Base-by-base conservation (phyloP, 2,329 filamentous ascomycete species). In the Fusarium buharicum region DNA sequence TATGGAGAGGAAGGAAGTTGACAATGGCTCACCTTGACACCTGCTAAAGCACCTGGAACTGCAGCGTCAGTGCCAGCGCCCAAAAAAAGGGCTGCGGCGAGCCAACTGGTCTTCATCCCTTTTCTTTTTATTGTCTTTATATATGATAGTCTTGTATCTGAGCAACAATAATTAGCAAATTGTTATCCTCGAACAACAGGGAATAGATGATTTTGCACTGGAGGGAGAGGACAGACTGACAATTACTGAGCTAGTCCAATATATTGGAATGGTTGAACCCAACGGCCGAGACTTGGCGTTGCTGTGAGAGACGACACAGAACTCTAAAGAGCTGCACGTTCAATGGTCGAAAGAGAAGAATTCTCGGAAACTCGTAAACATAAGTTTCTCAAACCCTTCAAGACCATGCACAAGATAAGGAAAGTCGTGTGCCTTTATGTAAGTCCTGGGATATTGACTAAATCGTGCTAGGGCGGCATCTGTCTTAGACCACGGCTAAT, bases 91-190 rank as follows among this genome's bases (percentile, higher is more conserved):
- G 73, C 70, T 45, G 70, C 72, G 28, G 74, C 61, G 34, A 77
- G 45, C 33, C 70, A 68, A 34, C 68, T 54, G 40, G 71, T 66
- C 74, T 75, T 77, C 76, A 78, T 78, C 58, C 31, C 69, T 40
- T 47, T 6, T 34, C 20, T n/a, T 18, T 27, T 24, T 27, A 11
- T 14, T 16, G n/a, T 39, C 12, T 22, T 40, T n/a, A 11, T 49
- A 45, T 28, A 13, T 39, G 22, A 13, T 39, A 18, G 17, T 50
- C 13, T 31, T 12, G n/a, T 44, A 3, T 31, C 8, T 12, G 33
- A 59, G 11, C 14, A 12, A 24, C 4, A 3, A 10, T 11, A 17
- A 8, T 28, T 13, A 6, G 55, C 41, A 3, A 59, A 39, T 12
- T 13, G 4, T 34, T 9, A 13, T 12, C 6, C 17, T 22, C 24